These are phyloP conservation scores for Leccinum griseonigrum DNA, from an alignment of 1,284 basidiomycete species.

Conservation along the genomic window DNA sequence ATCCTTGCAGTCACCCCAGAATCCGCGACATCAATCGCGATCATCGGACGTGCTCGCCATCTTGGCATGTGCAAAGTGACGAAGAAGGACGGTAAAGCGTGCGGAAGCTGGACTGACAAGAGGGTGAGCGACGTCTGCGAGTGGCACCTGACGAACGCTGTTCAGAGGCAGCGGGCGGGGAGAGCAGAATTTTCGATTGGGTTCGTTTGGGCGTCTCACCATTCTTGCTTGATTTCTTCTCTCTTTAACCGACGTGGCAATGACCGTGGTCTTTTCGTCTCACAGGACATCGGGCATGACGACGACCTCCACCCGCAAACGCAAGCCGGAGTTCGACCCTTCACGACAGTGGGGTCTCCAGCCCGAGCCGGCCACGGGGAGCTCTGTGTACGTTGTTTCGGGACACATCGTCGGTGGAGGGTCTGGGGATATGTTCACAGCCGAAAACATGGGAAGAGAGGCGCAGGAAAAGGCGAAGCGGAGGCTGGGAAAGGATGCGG, in stretches of 20 bases:
- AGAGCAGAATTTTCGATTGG: constrained; percentile 83
- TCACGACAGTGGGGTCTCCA: constrained; percentile 67
- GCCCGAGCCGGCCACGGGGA: constrained; percentile 43
- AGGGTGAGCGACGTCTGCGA: constrained; percentile 84
- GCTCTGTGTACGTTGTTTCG: constrained; percentile 79
- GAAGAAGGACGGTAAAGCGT: constrained; percentile 78
- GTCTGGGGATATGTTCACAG: constrained; percentile 44
- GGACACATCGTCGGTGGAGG: constrained; percentile 64
- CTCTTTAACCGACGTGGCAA: neutral
- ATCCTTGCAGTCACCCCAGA: constrained; percentile 87
- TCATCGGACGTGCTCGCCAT: constrained; percentile 85
- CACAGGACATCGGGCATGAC: constrained; percentile 70
- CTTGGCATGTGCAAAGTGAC: constrained; percentile 79
- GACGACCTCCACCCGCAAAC: constrained; percentile 43
- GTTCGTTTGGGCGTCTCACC: constrained; percentile 40
- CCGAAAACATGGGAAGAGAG: constrained; percentile 71
- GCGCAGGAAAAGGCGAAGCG: constrained; percentile 71
- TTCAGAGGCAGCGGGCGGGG: constrained; percentile 68
- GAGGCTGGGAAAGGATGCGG: constrained; percentile 55
- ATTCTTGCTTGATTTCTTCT: neutral
- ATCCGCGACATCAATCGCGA: constrained; percentile 73
- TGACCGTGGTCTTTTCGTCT: neutral
- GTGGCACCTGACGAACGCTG: constrained; percentile 80
- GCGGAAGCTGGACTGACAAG: constrained; percentile 86
- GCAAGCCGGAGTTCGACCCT: constrained; percentile 63